phyloP scores from a whole-genome alignment of 768 basidiomycete species.

The Calvatia gigantea region DNA sequence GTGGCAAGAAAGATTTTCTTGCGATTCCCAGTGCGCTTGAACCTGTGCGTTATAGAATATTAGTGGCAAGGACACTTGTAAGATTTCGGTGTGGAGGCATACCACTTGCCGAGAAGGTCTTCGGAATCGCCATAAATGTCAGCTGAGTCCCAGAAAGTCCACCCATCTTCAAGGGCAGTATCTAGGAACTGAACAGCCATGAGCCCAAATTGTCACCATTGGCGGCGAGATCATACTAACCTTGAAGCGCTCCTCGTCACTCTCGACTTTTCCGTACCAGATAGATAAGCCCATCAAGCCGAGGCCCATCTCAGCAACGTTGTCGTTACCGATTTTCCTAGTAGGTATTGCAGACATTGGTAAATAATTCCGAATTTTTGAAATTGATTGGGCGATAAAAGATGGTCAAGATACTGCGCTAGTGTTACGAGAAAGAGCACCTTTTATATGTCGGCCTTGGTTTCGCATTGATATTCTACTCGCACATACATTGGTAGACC shows the following conservation, averaged over 20 bases:
- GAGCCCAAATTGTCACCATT: not conserved
- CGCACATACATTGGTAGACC: too few relatives aligned
- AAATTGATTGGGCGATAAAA: not conserved
- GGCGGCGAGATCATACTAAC: constrained; percentile 23
- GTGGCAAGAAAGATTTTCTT: constrained; percentile 59
- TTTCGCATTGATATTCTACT: too few relatives aligned
- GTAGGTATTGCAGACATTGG: constrained; percentile 13
- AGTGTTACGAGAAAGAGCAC: too few relatives aligned
- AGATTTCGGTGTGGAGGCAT: too few relatives aligned
- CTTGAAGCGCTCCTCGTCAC: constrained; percentile 61
- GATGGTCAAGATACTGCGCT: too few relatives aligned
- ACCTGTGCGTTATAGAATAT: constrained; percentile 37
- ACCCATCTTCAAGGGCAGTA: constrained; percentile 36
- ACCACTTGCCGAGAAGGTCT: constrained; percentile 44
- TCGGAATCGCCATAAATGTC: constrained; percentile 44
- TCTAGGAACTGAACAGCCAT: constrained; percentile 31
- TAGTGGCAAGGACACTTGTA: too few relatives aligned
- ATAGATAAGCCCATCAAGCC: constrained; percentile 58
- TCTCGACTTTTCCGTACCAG: constrained; percentile 38
- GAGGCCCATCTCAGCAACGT: constrained; percentile 54
- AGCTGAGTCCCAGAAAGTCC: constrained; percentile 48
- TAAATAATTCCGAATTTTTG: not conserved
- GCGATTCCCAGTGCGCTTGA: constrained; percentile 48
- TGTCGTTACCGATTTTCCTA: constrained; percentile 39
- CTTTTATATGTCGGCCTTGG: too few relatives aligned